Evolutionary conservation across 176 grass and related monocot species (phyloP).

Genomic region (Saccharum spontaneum): DNA sequence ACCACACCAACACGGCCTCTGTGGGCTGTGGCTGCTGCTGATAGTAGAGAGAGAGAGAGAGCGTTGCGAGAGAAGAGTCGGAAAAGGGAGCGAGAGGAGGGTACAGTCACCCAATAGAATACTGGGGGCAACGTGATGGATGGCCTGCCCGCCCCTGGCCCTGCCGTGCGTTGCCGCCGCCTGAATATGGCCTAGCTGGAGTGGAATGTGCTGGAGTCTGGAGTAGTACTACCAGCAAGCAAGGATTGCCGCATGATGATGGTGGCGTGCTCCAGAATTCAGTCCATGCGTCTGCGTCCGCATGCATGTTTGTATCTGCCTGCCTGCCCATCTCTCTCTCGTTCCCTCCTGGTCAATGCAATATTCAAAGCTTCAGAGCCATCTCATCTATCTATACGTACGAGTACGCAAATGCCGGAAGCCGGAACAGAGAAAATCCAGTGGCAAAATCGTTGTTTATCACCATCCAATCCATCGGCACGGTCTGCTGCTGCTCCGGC

Average conservation of each 20-base stretch:
- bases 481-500: neutral
- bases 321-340: too few species aligned
- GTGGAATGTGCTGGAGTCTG: constrained; percentile 40
- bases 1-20: constrained; percentile 26
- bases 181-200: neutral
- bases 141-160: neutral
- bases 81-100: neutral
- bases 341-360: neutral
- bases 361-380: neutral
- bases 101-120: constrained; percentile 38
- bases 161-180: neutral
- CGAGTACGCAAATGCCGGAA: neutral
- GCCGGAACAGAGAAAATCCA: neutral
- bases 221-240: neutral
- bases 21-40: neutral
- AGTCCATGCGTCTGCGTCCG: neutral
- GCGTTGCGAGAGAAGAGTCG: neutral
- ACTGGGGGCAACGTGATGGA: constrained; percentile 1
- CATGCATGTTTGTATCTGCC: neutral
- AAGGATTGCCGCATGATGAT: constrained; percentile 43
- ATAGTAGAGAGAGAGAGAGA: neutral
- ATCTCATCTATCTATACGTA: neutral
- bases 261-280: constrained; percentile 53
- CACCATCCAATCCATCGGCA: neutral
- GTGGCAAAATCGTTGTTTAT: neutral